Percentiles rank a stretch among this genome's conserved stretches.
Evolutionary conservation across 2,329 filamentous ascomycete genomes (phyloP).

Genomic region (Trichoderma brevicompactum): DNA sequence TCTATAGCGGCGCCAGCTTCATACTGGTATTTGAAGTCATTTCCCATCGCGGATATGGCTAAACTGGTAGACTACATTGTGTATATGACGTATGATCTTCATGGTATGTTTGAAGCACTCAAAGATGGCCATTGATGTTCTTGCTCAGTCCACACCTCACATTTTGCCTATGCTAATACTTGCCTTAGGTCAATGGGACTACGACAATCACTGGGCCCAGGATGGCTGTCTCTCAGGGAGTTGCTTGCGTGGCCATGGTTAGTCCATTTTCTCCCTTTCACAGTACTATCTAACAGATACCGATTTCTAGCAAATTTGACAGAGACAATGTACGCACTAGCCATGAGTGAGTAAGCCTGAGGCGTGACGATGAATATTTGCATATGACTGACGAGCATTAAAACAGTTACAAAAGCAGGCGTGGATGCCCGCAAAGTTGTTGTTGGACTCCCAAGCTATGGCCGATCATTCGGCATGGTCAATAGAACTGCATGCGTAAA

Average conservation of each 20-base stretch:
- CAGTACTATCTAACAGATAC: not conserved
- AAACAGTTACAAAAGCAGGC: slow-evolving; percentile 41
- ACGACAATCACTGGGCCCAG: slow-evolving; percentile 36
- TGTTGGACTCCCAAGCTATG: slow-evolving; percentile 39
- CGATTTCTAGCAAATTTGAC: slow-evolving; percentile 42
- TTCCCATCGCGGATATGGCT: slow-evolving; percentile 41
- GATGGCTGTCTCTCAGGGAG: slow-evolving; percentile 38
- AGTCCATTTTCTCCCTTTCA: not conserved
- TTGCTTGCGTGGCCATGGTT: slow-evolving; percentile 43
- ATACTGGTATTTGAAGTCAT: slow-evolving; percentile 6
- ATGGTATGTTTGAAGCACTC: slow-evolving; percentile 27
- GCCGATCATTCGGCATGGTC: slow-evolving; percentile 38
- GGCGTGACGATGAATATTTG: no score
- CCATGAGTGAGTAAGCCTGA: slow-evolving; percentile 35
- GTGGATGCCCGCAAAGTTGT: slow-evolving; percentile 41
- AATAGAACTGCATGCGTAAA: slow-evolving; percentile 35
- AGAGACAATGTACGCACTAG: slow-evolving; percentile 42
- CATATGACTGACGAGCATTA: not conserved
- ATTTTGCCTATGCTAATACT: not conserved
- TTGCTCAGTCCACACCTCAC: not conserved
- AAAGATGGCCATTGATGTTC: not conserved
- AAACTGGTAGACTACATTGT: slow-evolving; percentile 40
- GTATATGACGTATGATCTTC: slow-evolving; percentile 43
- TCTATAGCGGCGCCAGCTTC: slow-evolving; percentile 39
- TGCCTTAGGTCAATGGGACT: slow-evolving; percentile 10